Evolutionary conservation across 139 green algal species (phyloP).

Genomic region (Volvox reticuliferus): DNA sequence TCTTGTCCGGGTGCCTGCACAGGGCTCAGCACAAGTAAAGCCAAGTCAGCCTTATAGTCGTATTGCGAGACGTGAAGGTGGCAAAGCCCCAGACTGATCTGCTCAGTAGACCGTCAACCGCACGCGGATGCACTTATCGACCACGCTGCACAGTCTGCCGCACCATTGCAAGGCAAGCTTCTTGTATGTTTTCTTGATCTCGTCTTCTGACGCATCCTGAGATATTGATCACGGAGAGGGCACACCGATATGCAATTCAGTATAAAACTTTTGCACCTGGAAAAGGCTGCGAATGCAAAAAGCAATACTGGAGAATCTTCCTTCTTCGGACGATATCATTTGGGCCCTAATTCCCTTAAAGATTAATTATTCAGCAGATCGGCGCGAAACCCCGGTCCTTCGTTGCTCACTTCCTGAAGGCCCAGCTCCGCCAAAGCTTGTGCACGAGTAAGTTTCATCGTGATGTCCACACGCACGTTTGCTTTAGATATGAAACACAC

Average conservation of each 20-base stretch:
- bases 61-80: not conserved
- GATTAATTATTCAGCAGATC: not conserved
- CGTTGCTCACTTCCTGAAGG: conserved; percentile 15
- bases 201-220: conserved; percentile 33
- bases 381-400: not conserved
- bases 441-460: conserved; percentile 42
- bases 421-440: conserved; percentile 14
- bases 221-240: not conserved
- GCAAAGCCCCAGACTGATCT: not conserved
- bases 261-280: not conserved
- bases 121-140: not conserved
- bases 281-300: not conserved
- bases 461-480: not conserved
- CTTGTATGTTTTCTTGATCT: conserved; percentile 56
- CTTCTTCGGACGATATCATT: too few species aligned
- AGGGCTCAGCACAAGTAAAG: not conserved
- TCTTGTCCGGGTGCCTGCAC: conserved; percentile 70
- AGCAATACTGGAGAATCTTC: too few species aligned
- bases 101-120: not conserved
- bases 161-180: conserved; percentile 59
- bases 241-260: not conserved
- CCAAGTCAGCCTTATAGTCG: too few species aligned
- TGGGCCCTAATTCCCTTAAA: too few species aligned
- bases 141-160: not conserved
- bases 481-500: not conserved